Percentiles rank a stretch among this genome's conserved stretches.
Conservation (phyloP, 345 rosid species). For the Limnanthes douglasii region DNA sequence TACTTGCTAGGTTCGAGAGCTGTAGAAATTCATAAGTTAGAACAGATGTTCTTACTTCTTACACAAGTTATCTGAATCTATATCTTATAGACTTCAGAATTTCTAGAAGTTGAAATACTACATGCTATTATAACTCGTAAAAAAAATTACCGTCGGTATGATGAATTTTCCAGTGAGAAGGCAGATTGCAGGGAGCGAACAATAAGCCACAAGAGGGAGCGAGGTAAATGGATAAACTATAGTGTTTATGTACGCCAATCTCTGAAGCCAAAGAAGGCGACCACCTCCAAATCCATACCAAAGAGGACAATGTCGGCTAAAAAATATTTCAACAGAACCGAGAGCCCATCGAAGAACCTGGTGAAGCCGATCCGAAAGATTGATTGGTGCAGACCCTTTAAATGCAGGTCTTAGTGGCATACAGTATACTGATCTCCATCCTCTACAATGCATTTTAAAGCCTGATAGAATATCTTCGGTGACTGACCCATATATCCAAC, state of each 20-base stretch:
- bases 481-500: constrained; percentile 96
- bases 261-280: constrained; percentile 86
- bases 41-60: too few relatives aligned
- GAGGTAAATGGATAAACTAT: constrained; percentile 98
- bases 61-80: too few relatives aligned
- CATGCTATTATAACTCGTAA: neutral
- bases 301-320: constrained; percentile 91
- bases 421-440: constrained; percentile 97
- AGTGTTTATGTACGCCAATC: constrained; percentile 82
- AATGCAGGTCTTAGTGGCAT: constrained; percentile 96
- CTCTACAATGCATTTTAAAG: constrained; percentile 97
- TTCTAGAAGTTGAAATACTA: too few relatives aligned
- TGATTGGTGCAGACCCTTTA: constrained; percentile 99
- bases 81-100: too few relatives aligned
- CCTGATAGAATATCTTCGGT: constrained; percentile 96
- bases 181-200: constrained; percentile 85
- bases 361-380: constrained; percentile 81
- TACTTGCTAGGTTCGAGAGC: constrained; percentile 90
- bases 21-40: constrained; percentile 15
- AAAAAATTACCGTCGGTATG: constrained; percentile 68
- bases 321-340: constrained; percentile 90
- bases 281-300: constrained; percentile 98
- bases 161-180: constrained; percentile 96
- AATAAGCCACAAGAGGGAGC: constrained; percentile 84
- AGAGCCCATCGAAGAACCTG: constrained; percentile 99